Percentiles rank a stretch among this genome's conserved stretches.
phyloP scores from a whole-genome alignment of 371 early-diverging fungal genomes.

The Mortierella sp. region DNA sequence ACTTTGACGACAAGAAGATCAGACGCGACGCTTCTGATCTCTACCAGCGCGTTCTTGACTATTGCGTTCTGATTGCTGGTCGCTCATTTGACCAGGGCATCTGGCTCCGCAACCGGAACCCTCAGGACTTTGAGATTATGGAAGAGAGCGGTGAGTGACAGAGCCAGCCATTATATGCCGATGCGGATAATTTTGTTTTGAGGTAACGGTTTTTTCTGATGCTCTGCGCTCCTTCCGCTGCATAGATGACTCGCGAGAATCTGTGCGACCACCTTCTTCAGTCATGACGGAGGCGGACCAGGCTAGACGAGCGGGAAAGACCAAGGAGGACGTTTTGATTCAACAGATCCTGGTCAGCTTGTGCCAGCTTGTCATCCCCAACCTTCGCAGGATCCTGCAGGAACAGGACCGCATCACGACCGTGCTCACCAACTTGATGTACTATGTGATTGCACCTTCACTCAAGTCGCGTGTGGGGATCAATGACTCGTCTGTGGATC shows the following conservation, averaged over 20 bases:
- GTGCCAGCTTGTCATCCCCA: constrained; percentile 74
- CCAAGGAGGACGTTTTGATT: constrained; percentile 60
- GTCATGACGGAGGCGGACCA: constrained; percentile 28
- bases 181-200: neutral
- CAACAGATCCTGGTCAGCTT: constrained; percentile 65
- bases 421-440: constrained; percentile 78
- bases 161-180: neutral
- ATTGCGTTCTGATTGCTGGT: constrained; percentile 83
- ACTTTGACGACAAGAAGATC: constrained; percentile 75
- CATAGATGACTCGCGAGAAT: constrained; percentile 37
- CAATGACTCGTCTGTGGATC: constrained; percentile 49
- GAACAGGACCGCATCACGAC: constrained; percentile 83
- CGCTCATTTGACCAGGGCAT: constrained; percentile 82
- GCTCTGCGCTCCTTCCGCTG: neutral
- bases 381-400: constrained; percentile 69
- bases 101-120: constrained; percentile 71
- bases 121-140: constrained; percentile 48
- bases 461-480: constrained; percentile 68
- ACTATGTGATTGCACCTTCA: constrained; percentile 83
- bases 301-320: constrained; percentile 35
- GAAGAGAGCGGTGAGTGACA: constrained; percentile 42
- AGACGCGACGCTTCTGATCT: constrained; percentile 75
- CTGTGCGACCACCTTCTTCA: constrained; percentile 41
- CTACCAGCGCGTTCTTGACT: constrained; percentile 80
- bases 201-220: neutral